Evolutionary conservation across 805 yeast species (phyloP).

Genomic region (Myxozyma monticola): DNA sequence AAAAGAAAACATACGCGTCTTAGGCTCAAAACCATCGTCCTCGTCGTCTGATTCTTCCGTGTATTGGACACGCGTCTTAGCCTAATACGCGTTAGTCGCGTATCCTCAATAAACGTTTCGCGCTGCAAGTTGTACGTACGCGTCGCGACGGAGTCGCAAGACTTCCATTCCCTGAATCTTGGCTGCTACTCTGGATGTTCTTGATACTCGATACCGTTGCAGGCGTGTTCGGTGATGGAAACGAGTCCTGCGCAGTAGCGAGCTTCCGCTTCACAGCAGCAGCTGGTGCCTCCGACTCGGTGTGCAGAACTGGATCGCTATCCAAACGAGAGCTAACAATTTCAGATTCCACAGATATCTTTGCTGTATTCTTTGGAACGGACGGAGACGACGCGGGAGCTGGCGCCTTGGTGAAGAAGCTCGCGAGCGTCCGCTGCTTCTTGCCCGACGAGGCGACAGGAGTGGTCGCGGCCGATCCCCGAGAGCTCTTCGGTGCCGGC

Average conservation of each 20-base stretch:
- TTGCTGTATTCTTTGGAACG: no score
- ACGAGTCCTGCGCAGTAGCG: constrained; percentile 5
- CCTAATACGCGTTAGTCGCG: constrained; percentile 1
- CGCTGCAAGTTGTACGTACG: no score
- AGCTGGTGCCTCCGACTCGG: constrained; percentile 1
- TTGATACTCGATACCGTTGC: neutral
- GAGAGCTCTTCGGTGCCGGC: no score
- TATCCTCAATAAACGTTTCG: no score
- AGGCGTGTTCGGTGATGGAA: constrained; percentile 19
- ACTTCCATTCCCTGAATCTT: no score
- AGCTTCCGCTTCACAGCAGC: neutral
- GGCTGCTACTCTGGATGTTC: constrained; percentile 9
- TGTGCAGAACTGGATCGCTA: constrained; percentile 24
- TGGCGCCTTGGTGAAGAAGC: constrained; percentile 21
- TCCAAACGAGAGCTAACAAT: constrained; percentile 14
- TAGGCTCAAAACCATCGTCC: constrained; percentile 33
- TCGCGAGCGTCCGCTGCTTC: constrained; percentile 28
- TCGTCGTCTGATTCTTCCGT: constrained; percentile 25
- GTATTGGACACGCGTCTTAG: constrained; percentile 20
- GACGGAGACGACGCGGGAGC: no score
- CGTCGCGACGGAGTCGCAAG: constrained; percentile 15
- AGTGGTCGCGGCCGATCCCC: neutral
- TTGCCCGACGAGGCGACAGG: constrained; percentile 12
- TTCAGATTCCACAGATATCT: neutral
- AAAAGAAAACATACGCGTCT: neutral